phyloP scores from a whole-genome alignment of 371 early-diverging fungal genomes.

The Mycotypha africana region DNA sequence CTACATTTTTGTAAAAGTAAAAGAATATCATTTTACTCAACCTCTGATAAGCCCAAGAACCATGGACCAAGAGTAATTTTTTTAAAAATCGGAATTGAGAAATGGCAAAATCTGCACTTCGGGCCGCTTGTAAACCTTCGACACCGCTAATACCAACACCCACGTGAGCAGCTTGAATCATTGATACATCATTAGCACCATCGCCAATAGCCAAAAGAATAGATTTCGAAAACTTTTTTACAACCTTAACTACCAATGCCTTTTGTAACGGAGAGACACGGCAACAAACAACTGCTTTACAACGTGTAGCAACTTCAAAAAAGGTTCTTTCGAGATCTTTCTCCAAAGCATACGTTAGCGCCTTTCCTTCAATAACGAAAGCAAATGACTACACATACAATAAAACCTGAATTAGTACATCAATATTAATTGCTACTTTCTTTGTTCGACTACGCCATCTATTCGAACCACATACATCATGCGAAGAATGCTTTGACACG shows the following conservation, averaged over 20 bases:
- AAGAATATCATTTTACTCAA: conserved; percentile 81
- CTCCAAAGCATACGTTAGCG: conserved; percentile 61
- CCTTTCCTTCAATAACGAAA: conserved; percentile 65
- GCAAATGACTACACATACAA: conserved; percentile 43
- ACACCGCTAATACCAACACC: conserved; percentile 96
- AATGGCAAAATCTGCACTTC: conserved; percentile 94
- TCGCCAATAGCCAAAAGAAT: conserved; percentile 92
- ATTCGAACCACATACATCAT: not conserved
- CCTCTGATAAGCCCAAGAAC: conserved; percentile 89
- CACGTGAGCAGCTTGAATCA: conserved; percentile 97
- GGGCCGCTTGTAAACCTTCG: conserved; percentile 96
- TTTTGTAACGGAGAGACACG: conserved; percentile 93
- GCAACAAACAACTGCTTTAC: conserved; percentile 87
- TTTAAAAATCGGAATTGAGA: conserved; percentile 88
- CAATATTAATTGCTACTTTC: not conserved
- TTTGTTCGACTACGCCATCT: not conserved
- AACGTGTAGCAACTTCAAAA: conserved; percentile 68
- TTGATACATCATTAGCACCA: conserved; percentile 98
- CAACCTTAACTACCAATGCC: conserved; percentile 83
- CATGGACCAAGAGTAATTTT: conserved; percentile 87
- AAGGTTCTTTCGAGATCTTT: conserved; percentile 60
- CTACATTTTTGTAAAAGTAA: conserved; percentile 95
- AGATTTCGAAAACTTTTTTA: conserved; percentile 71
- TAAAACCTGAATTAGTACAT: not conserved
- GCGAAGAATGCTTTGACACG: too few relatives aligned